These are phyloP conservation scores for Termitomyces sp. DNA, from an alignment of 768 basidiomycete species.

Conservation along the genomic window DNA sequence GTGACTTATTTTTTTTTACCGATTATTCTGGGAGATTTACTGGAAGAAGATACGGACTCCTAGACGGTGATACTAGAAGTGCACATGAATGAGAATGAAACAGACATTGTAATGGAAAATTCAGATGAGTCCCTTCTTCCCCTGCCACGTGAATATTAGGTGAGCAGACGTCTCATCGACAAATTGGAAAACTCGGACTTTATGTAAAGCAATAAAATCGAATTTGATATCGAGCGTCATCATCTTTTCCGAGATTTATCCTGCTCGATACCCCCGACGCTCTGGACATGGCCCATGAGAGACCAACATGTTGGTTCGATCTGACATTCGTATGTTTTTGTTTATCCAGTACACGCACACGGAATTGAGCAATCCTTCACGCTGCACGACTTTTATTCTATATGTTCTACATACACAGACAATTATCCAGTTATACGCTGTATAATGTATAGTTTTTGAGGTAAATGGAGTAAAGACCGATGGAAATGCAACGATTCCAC, in stretches of 20 bases:
- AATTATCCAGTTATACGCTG: background rate
- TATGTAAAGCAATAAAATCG: background rate
- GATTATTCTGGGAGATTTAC: constrained; percentile 12
- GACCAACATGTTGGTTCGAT: background rate
- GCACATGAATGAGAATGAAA: no score
- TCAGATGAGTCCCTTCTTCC: no score
- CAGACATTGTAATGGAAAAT: background rate
- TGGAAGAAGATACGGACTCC: background rate
- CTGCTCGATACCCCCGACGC: no score
- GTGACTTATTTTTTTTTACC: constrained; percentile 36
- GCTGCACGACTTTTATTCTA: background rate
- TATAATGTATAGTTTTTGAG: background rate
- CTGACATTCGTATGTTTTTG: background rate
- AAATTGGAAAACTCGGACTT: no score
- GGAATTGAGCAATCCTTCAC: background rate
- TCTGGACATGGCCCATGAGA: background rate
- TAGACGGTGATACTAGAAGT: background rate
- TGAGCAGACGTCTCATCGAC: background rate
- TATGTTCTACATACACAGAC: background rate
- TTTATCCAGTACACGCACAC: background rate
- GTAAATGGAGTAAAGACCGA: constrained; percentile 2
- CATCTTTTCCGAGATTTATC: background rate
- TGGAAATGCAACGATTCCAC: background rate
- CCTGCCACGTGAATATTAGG: background rate
- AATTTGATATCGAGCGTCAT: background rate